Conservation (phyloP, 2,329 filamentous ascomycete species). For the Cryphonectria carpinicola region DNA sequence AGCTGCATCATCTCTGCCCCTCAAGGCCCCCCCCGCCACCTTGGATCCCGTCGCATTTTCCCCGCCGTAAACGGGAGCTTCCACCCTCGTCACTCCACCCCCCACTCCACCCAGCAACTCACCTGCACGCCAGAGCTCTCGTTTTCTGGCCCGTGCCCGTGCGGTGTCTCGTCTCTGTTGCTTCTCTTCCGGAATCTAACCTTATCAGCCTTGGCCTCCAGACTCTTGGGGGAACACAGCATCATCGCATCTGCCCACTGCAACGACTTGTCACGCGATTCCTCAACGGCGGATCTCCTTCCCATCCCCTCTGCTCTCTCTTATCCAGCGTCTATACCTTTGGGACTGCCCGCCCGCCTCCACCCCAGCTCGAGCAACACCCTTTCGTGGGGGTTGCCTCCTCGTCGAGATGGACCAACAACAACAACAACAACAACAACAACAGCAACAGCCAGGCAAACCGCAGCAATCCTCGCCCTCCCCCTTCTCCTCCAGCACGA, state of each 20-base stretch:
- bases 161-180: not conserved
- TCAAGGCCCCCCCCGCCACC: slow-evolving; percentile 8
- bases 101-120: not conserved
- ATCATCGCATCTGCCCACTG: slow-evolving; percentile 4
- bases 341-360: not conserved
- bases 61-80: slow-evolving; percentile 6
- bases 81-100: slow-evolving; percentile 8
- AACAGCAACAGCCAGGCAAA: slow-evolving; percentile 14
- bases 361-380: not conserved
- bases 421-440: slow-evolving; percentile 20
- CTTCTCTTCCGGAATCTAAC: not conserved
- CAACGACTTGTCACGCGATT: slow-evolving; percentile 19
- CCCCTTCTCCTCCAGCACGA: slow-evolving; percentile 26
- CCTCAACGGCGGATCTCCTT: not conserved
- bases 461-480: slow-evolving; percentile 17
- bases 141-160: not conserved
- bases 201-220: not conserved
- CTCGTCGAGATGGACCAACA: slow-evolving; percentile 28
- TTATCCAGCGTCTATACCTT: not conserved
- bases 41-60: not conserved
- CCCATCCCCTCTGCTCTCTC: slow-evolving; percentile 7
- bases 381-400: slow-evolving; percentile 13
- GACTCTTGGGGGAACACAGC: not conserved
- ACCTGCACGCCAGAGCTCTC: not conserved
- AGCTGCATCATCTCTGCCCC: slow-evolving; percentile 7